These are phyloP conservation scores for Fonsecaea multimorphosa DNA, from an alignment of 2,329 filamentous ascomycete species.

Conservation along the genomic window DNA sequence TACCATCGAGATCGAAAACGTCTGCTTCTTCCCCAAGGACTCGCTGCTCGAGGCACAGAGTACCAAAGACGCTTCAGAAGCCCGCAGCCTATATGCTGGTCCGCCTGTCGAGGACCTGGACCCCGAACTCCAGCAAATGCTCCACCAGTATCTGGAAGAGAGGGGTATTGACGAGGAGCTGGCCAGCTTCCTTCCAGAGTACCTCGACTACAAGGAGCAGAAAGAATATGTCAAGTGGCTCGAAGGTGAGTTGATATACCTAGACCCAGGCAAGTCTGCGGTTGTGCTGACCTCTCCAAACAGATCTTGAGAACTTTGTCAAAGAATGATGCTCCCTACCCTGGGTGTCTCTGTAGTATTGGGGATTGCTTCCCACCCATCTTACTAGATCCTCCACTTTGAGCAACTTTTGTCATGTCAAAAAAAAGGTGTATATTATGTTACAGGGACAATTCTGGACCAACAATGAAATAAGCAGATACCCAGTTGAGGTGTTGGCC, in stretches of 20 bases:
- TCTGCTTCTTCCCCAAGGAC: slow-evolving; percentile 73
- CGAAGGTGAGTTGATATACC: slow-evolving; percentile 60
- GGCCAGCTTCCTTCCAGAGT: slow-evolving; percentile 90
- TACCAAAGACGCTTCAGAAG: slow-evolving; percentile 71
- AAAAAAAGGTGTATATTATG: slow-evolving; percentile 31
- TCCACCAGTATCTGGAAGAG: slow-evolving; percentile 95
- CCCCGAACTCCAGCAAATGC: slow-evolving; percentile 88
- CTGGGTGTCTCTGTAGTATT: not conserved
- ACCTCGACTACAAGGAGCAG: slow-evolving; percentile 98
- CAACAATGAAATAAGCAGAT: slow-evolving; percentile 22
- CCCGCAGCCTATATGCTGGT: slow-evolving; percentile 69
- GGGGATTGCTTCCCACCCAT: slow-evolving; percentile 1
- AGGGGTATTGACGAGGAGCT: slow-evolving; percentile 85
- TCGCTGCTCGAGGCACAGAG: slow-evolving; percentile 76
- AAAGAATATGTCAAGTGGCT: slow-evolving; percentile 94
- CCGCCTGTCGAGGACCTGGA: slow-evolving; percentile 94
- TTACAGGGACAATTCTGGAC: slow-evolving; percentile 14
- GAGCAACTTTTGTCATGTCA: slow-evolving; percentile 16
- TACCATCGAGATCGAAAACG: slow-evolving; percentile 82
- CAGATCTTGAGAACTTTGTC: slow-evolving; percentile 83
- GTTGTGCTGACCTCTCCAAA: slow-evolving; percentile 35
- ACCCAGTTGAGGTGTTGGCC: slow-evolving; percentile 9
- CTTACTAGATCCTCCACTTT: slow-evolving; percentile 33
- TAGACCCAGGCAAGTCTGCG: not conserved
- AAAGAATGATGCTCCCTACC: slow-evolving; percentile 60